A percentile compares a stretch with the other conserved stretches of the same genome.
Conservation (phyloP, 2,329 filamentous ascomycete species). For the Blastomyces silverae region DNA sequence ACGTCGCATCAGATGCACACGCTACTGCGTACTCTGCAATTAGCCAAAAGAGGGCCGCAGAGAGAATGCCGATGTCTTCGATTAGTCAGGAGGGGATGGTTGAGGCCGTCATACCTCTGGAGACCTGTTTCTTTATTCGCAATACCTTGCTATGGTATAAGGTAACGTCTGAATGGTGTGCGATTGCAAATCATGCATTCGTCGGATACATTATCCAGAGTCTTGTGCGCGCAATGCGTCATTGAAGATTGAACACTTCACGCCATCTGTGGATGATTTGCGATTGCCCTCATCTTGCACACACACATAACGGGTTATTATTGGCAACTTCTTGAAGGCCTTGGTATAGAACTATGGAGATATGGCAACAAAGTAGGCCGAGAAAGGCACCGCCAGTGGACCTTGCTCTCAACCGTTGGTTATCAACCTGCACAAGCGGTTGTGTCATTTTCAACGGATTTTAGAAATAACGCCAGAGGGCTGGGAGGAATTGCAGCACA, state of each 20-base stretch:
- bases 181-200: neutral
- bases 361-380: too few relatives aligned
- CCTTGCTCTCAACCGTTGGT: neutral
- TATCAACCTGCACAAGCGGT: neutral
- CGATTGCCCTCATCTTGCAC: neutral
- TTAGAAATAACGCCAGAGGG: neutral
- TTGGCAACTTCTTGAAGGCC: neutral
- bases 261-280: neutral
- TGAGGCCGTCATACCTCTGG: neutral
- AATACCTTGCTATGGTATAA: neutral
- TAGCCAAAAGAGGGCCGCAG: too few relatives aligned
- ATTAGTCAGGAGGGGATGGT: neutral
- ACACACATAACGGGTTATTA: neutral
- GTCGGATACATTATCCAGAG: too few relatives aligned
- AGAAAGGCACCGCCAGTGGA: too few relatives aligned
- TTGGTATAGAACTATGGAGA: too few relatives aligned
- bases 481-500: neutral
- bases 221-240: neutral
- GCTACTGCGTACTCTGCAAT: too few relatives aligned
- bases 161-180: neutral
- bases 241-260: neutral
- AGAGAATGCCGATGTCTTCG: too few relatives aligned
- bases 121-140: neutral
- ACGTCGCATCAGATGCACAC: neutral
- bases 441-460: neutral